These are phyloP conservation scores for Sporothrix globosa DNA, from an alignment of 2,329 filamentous ascomycete species.

Conservation along the genomic window DNA sequence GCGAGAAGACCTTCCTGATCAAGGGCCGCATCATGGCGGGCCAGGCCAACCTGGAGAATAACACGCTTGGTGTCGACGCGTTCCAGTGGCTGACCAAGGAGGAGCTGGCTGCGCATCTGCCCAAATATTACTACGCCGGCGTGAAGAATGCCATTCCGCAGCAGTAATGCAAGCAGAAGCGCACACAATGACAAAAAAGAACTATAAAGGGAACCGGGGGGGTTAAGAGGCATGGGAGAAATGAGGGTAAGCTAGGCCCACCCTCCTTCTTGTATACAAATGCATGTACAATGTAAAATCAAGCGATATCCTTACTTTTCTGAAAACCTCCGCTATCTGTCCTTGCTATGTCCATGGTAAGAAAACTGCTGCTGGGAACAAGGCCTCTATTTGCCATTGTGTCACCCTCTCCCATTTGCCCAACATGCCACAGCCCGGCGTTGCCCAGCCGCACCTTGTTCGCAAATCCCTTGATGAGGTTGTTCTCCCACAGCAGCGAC, in stretches of 20 bases:
- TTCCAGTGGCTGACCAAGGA: constrained; percentile 93
- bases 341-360: neutral
- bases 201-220: neutral
- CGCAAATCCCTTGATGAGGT: constrained; percentile 36
- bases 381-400: neutral
- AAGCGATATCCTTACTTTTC: constrained; percentile 30
- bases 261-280: constrained; percentile 27
- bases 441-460: constrained; percentile 39
- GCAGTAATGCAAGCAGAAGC: constrained; percentile 52
- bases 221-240: neutral
- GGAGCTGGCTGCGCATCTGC: constrained; percentile 73
- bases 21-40: constrained; percentile 96
- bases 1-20: constrained; percentile 91
- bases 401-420: neutral
- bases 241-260: neutral
- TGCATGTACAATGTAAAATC: constrained; percentile 31
- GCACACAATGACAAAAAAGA: neutral
- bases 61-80: constrained; percentile 72
- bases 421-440: constrained; percentile 33
- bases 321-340: neutral
- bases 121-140: constrained; percentile 69
- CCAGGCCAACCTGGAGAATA: constrained; percentile 78
- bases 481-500: constrained; percentile 36
- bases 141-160: constrained; percentile 84
- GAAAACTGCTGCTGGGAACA: neutral